Evolutionary conservation across 257 asterid species (phyloP).

Genomic region (Leonotis leonurus): DNA sequence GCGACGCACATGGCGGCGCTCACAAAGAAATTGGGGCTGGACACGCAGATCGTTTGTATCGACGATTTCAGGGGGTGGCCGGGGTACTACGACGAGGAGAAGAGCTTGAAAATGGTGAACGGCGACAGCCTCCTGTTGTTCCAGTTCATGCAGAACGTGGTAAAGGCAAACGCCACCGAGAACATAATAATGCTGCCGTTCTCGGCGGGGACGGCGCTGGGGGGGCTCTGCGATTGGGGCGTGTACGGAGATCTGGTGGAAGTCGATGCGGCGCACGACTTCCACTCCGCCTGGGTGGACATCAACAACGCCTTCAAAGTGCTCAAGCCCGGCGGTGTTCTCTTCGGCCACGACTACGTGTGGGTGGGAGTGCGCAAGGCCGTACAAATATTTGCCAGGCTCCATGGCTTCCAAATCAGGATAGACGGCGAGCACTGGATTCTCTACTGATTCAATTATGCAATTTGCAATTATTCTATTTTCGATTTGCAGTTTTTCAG

Average conservation of each 20-base stretch:
- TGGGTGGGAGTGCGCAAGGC: constrained; percentile 51
- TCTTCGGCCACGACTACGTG: constrained; percentile 54
- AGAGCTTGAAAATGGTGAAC: constrained; percentile 46
- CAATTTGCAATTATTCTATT: no score
- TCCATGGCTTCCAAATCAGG: constrained; percentile 27
- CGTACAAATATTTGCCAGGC: constrained; percentile 44
- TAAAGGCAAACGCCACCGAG: constrained; percentile 28
- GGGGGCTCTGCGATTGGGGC: constrained; percentile 63
- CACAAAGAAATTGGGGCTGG: constrained; percentile 35
- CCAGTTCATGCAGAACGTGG: constrained; percentile 69
- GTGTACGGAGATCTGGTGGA: constrained; percentile 56
- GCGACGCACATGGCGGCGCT: constrained; percentile 53
- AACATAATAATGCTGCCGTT: constrained; percentile 37
- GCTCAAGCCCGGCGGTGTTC: constrained; percentile 42
- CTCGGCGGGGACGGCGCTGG: constrained; percentile 50
- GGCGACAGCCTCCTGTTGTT: constrained; percentile 47
- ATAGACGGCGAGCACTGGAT: constrained; percentile 61
- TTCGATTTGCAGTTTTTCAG: no score
- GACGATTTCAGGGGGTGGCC: constrained; percentile 84
- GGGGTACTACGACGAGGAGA: constrained; percentile 41
- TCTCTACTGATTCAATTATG: constrained; percentile 15
- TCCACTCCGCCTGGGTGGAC: constrained; percentile 67
- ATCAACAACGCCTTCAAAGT: constrained; percentile 52
- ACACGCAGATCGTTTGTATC: constrained; percentile 44
- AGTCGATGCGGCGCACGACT: constrained; percentile 64